Percentiles rank a stretch among this genome's conserved stretches.
Evolutionary conservation across 83 land plant genomes (phyloP).

Genomic region (Diphasiastrum complanatum): DNA sequence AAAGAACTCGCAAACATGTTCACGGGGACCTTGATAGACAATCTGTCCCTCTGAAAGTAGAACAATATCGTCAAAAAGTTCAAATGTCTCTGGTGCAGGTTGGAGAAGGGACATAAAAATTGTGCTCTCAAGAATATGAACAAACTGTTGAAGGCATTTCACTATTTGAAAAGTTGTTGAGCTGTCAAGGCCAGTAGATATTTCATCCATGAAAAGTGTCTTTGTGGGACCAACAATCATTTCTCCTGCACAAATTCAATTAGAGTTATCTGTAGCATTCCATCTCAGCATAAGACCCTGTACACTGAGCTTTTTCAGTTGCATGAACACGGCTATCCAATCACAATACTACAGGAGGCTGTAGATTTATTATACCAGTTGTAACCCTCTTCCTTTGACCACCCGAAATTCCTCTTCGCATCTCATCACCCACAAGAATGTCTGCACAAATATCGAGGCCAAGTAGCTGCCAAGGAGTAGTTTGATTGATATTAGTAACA

Average conservation of each 20-base stretch:
- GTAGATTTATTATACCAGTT: constrained; percentile 17
- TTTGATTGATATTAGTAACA: neutral
- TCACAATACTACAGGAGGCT: neutral
- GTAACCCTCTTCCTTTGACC: constrained; percentile 35
- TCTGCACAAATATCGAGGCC: constrained; percentile 38
- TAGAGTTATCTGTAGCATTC: neutral
- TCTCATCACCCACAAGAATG: constrained; percentile 34
- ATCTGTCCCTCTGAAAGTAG: constrained; percentile 66
- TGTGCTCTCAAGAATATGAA: constrained; percentile 48
- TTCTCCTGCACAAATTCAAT: constrained; percentile 36
- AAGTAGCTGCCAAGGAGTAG: constrained; percentile 18
- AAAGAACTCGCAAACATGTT: constrained; percentile 52
- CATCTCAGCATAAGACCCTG: neutral
- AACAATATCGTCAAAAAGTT: constrained; percentile 62
- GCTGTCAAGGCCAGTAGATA: constrained; percentile 72
- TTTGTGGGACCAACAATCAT: constrained; percentile 66
- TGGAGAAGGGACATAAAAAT: constrained; percentile 60
- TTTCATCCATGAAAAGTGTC: constrained; percentile 73
- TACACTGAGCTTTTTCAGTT: neutral
- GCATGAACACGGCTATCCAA: neutral
- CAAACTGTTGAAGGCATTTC: constrained; percentile 50
- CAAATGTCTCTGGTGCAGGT: constrained; percentile 70
- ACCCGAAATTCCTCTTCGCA: constrained; percentile 36
- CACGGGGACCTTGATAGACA: constrained; percentile 70
- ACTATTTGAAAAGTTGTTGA: constrained; percentile 69